Conservation (phyloP, 2,329 filamentous ascomycete genomes). For the Lasiodiplodia sp. region DNA sequence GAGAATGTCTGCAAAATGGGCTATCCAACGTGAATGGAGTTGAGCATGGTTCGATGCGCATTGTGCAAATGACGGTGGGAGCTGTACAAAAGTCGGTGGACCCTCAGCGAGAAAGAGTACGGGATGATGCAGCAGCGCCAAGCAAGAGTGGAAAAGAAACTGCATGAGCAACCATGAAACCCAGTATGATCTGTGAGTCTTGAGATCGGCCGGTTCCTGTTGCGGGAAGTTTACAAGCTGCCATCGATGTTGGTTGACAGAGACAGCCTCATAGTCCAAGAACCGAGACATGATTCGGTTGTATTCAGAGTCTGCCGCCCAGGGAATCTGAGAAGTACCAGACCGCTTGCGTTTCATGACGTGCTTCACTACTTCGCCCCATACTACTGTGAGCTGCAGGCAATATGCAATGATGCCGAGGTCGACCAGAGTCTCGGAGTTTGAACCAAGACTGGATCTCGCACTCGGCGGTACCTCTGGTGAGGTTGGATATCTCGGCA, state of each 20-base stretch:
- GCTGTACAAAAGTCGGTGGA: neutral
- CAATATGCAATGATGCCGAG: constrained; percentile 5
- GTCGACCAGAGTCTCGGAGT: neutral
- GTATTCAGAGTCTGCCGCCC: neutral
- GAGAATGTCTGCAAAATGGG: neutral
- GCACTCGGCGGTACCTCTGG: neutral
- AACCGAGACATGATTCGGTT: neutral
- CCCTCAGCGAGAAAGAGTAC: neutral
- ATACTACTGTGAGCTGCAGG: neutral
- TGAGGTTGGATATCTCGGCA: neutral
- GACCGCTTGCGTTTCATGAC: neutral
- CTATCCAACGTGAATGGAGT: neutral
- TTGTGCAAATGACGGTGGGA: neutral
- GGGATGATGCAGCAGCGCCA: constrained; percentile 4
- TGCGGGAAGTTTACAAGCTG: neutral
- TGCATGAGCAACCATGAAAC: constrained; percentile 6
- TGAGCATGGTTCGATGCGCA: neutral
- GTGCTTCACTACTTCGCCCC: neutral
- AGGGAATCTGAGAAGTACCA: neutral
- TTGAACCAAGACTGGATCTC: no score
- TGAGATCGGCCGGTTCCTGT: neutral
- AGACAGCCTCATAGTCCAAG: neutral
- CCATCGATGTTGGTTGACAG: constrained; percentile 2
- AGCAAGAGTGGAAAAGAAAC: constrained; percentile 3
- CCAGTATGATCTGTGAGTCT: neutral